Conservation (phyloP, 2,329 filamentous ascomycete genomes). For the Neopestalotiopsis rosae region DNA sequence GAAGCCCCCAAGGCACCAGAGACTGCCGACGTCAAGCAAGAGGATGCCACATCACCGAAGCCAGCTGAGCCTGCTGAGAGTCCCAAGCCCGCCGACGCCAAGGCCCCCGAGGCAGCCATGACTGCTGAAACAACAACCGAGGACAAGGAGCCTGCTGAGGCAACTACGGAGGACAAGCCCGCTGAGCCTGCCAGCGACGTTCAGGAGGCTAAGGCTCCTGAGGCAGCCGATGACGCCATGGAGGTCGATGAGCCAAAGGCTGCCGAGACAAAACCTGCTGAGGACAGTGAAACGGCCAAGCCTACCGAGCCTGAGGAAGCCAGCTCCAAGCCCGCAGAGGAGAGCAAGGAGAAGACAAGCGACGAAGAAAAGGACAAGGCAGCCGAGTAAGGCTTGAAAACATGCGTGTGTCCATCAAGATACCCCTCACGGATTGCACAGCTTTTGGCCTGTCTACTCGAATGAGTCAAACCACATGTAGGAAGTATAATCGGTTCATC, state of each 20-base stretch:
- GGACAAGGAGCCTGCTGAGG: conserved; percentile 8
- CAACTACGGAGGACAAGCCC: conserved; percentile 11
- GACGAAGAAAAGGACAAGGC: background rate
- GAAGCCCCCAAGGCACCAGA: conserved; percentile 34
- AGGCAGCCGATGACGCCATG: conserved; percentile 13
- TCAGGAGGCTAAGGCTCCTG: background rate
- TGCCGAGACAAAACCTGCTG: conserved; percentile 1
- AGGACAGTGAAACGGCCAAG: background rate
- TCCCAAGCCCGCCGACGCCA: conserved; percentile 1
- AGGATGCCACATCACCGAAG: conserved; percentile 33
- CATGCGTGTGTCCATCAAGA: no score
- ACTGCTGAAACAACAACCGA: background rate
- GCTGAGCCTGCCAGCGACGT: conserved; percentile 10
- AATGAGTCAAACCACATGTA: background rate
- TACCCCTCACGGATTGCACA: background rate
- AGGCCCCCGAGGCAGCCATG: background rate
- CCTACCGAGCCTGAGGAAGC: background rate
- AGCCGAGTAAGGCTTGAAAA: background rate
- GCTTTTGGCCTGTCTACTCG: background rate
- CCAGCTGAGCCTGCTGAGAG: background rate
- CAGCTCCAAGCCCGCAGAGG: conserved; percentile 5
- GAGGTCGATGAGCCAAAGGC: conserved; percentile 17
- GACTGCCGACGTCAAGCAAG: conserved; percentile 39
- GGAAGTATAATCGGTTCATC: background rate
- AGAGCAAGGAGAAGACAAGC: conserved; percentile 2